Base-by-base conservation (phyloP, 176 grass and related monocot genomes). In the Raddia distichophylla region DNA sequence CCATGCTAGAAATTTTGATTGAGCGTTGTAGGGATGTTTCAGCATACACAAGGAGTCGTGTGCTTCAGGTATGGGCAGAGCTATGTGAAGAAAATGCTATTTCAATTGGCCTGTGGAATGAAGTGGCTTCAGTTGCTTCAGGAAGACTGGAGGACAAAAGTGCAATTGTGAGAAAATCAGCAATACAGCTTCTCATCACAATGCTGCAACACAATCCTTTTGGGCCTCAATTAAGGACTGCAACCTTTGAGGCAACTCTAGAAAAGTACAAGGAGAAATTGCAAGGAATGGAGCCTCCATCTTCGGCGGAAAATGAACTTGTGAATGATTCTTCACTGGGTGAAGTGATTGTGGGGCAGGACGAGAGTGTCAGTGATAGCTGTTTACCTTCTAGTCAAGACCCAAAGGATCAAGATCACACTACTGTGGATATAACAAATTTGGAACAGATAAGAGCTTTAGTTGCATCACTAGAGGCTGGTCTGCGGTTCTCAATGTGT, bases 121-220 rank as follows among this genome's bases (percentile, higher is more conserved):
- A 98, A 83, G 92, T 98, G 57, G 86, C 95, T 22, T 73, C 80
- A 51, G 79, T 98, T 74, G 92, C 92, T 79, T 92, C 92, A 3
- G 92, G 95, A 40, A 92, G 95, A 60, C 53, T 98, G 82, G 95
- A 93, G 86, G 95, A 98, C 75, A 98, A 98, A 87, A 98, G 90
- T 89, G 88, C 95, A 37, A 91, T 93, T 65, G 95, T 95, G 72
- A 94, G 95, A 73, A 98, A 98, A 91, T 98, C 95, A 60, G 90
- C 95, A 71, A 14, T 98, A 55, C 86, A 90, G 71, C 84, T 98
- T 75, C 84, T 98, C 62, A 93, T 98, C 51, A 93, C 95, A 48
- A 89, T 98, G 86, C 83, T 98, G 64, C 95, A 98, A 62, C 88
- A 98, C 82, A 98, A 98, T 73, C 95, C 95, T 81, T 98, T 98